phyloP scores from a whole-genome alignment of 2,329 filamentous ascomycete species.

The Apiospora malaysiana region DNA sequence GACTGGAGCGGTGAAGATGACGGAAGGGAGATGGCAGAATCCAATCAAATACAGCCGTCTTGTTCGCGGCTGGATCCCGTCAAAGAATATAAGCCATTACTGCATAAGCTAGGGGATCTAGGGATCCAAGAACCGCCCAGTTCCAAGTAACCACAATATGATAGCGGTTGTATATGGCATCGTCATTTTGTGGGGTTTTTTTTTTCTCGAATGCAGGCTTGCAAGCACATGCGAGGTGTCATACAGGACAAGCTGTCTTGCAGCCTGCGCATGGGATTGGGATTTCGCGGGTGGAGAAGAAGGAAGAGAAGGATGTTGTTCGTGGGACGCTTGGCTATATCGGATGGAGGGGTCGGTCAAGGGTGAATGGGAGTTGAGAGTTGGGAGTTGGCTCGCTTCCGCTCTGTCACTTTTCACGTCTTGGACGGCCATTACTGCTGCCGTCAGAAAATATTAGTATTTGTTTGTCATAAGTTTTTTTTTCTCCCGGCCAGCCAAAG shows the following conservation, averaged over 20 bases:
- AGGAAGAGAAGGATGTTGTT: not conserved
- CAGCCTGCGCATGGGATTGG: not conserved
- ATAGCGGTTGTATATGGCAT: not conserved
- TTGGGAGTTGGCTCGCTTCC: not conserved
- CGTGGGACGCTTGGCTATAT: not conserved
- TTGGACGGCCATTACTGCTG: not conserved
- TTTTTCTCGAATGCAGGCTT: not conserved
- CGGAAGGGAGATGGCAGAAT: not conserved
- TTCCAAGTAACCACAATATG: not conserved
- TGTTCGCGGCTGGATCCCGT: not conserved
- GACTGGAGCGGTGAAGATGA: conserved; percentile 11
- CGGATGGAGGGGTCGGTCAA: not conserved
- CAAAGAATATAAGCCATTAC: not conserved
- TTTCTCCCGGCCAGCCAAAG: too few relatives aligned
- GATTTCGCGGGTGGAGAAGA: not conserved
- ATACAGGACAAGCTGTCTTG: conserved; percentile 2
- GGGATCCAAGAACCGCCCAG: not conserved
- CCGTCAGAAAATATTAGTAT: not conserved
- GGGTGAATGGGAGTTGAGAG: not conserved
- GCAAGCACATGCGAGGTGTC: conserved; percentile 11
- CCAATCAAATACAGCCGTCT: not conserved
- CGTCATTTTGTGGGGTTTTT: not conserved
- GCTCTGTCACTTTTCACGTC: not conserved
- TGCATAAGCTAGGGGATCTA: not conserved
- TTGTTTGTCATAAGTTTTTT: not conserved